phyloP scores from a whole-genome alignment of 352 stramenopile species.

The Thraustotheca clavata region DNA sequence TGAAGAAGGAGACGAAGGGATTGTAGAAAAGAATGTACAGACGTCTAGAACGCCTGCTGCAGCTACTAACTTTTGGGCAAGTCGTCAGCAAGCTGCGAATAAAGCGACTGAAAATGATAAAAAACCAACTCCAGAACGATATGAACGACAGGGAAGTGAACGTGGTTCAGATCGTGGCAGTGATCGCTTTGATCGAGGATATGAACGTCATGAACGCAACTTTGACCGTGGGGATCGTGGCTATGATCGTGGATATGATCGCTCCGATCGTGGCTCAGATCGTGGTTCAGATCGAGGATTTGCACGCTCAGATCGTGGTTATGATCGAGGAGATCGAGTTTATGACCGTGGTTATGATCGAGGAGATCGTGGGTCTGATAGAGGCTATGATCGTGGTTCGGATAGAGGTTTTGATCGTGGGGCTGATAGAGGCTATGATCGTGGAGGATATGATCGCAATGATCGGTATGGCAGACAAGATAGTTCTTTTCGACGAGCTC shows the following conservation, averaged over 20 bases:
- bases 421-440: conserved; percentile 31
- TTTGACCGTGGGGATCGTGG: conserved; percentile 23
- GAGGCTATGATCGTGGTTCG: not conserved
- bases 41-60: conserved; percentile 1
- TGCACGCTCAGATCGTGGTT: not conserved
- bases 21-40: conserved; percentile 15
- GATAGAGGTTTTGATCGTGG: conserved; percentile 21
- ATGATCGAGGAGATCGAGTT: conserved; percentile 7
- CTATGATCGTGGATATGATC: conserved; percentile 19
- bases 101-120: conserved; percentile 14
- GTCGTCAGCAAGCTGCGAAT: conserved; percentile 21
- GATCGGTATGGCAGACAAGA: not conserved
- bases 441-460: conserved; percentile 27
- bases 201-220: conserved; percentile 15
- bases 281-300: not conserved
- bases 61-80: conserved; percentile 1
- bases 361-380: not conserved
- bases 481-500: conserved; percentile 17
- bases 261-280: conserved; percentile 13
- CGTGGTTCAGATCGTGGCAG: not conserved
- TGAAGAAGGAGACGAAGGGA: conserved; percentile 40
- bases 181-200: conserved; percentile 4
- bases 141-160: not conserved
- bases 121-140: conserved; percentile 10
- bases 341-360: conserved; percentile 20